Conservation (phyloP, 805 yeast genomes). For the Wickerhamiella spandovensis region DNA sequence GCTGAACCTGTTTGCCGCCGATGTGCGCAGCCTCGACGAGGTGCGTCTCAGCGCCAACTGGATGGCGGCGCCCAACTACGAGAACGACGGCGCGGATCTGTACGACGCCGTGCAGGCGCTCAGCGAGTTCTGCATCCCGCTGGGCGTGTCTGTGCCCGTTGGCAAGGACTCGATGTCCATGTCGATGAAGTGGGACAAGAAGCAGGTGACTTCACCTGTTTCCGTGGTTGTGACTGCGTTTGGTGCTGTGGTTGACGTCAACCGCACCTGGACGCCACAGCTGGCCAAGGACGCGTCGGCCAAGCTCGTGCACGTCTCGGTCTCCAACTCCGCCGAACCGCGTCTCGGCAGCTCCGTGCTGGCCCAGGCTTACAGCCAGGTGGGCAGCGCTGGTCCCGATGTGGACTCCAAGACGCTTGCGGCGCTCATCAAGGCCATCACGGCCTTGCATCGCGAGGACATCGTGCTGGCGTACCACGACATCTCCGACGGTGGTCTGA, state of each 20-base stretch:
- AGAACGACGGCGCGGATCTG: constrained; percentile 88
- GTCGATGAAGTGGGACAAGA: constrained; percentile 88
- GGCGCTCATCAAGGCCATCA: constrained; percentile 53
- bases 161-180: constrained; percentile 99
- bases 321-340: constrained; percentile 27
- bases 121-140: constrained; percentile 88
- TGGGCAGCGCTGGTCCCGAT: constrained; percentile 72
- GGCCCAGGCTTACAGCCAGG: constrained; percentile 82
- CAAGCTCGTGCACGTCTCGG: constrained; percentile 70
- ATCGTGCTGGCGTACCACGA: constrained; percentile 84
- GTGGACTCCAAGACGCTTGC: constrained; percentile 56
- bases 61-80: constrained; percentile 96
- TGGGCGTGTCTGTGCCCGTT: constrained; percentile 88
- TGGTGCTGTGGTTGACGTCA: constrained; percentile 71
- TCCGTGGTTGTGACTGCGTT: constrained; percentile 86
- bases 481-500: constrained; percentile 90
- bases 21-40: constrained; percentile 56
- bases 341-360: constrained; percentile 88
- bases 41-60: constrained; percentile 92
- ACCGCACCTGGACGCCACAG: constrained; percentile 92
- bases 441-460: constrained; percentile 52
- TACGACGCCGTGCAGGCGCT: constrained; percentile 96
- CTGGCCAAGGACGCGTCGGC: constrained; percentile 43
- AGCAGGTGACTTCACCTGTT: constrained; percentile 91
- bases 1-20: constrained; percentile 79